Base-by-base conservation (phyloP, 2,329 filamentous ascomycete species). In the Aspergillus novofumigatus region DNA sequence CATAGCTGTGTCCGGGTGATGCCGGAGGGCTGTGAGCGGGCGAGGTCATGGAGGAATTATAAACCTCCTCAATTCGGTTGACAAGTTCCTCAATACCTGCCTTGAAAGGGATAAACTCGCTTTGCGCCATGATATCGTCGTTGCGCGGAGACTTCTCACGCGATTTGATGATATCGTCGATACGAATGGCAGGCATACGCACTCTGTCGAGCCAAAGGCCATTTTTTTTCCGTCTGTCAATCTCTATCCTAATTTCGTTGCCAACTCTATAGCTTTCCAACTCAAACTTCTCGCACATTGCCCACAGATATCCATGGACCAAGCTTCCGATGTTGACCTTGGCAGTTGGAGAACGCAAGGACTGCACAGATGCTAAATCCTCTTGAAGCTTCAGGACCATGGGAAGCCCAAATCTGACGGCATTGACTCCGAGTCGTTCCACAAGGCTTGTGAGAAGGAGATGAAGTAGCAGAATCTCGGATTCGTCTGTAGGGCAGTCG, bases 361-460 rank as follows among this genome's bases (percentile, higher is more conserved):
- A 60, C 7, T 68, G 62, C 20, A 62, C 65, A 9, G 69, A 72
- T 4, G 69, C 62, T 51, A 94, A 89, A 61, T 94, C 91, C 67
- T 96, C 91, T 71, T 97, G 92, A 1, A 97, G 81, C 49, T 89
- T 85, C 72, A 95, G 86, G 10, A 96, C 83, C 92, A 97, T 96
- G 1, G 92, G 91, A 41, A 97, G 75, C 0, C 92, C 91, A 65
- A 84, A 88, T 57, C 88, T 84, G 4, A 83, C 83, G 17, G 91
- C 89, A 69, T 97, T 96, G 52, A 96, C 85, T 3, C 93, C 92
- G 0, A 97, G 81, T 56, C 86, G 86, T 57, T 85, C 81, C 8
- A 91, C 83, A n/a, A 96, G 80, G 55, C 84, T 90, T 10, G 85
- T 80, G 41, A 96, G 81, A 10, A 97, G 80, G 3, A 91, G 79